Conservation (phyloP, 345 rosid genomes). For the Corymbia maculata region DNA sequence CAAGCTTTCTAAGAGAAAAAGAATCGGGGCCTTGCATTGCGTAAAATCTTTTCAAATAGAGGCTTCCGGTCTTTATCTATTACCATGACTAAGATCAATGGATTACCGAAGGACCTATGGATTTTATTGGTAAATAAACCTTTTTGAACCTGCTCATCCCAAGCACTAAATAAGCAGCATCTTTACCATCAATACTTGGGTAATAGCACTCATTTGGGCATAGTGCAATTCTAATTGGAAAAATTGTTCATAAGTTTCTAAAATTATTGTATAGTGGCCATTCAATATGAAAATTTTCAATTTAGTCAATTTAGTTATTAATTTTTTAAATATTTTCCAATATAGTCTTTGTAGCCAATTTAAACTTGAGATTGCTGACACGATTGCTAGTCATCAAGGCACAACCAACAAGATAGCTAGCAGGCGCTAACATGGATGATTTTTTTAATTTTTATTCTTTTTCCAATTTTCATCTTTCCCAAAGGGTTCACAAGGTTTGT, state of each 20-base stretch:
- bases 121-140: not conserved
- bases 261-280: not conserved
- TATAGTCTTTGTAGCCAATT: not conserved
- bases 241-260: not conserved
- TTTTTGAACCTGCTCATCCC: not conserved
- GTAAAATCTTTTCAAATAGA: not conserved
- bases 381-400: accelerated
- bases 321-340: not conserved
- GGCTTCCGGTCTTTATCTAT: not conserved
- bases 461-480: not conserved
- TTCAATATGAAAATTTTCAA: not conserved
- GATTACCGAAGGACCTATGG: not conserved
- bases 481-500: not conserved
- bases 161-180: not conserved
- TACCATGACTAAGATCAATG: not conserved
- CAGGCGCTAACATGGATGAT: accelerated
- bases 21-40: not conserved
- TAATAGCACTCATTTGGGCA: not conserved
- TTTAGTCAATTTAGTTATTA: not conserved
- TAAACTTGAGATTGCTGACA: not conserved
- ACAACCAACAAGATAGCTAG: accelerated
- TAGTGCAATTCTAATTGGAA: not conserved
- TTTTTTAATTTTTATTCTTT: not conserved
- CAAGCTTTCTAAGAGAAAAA: not conserved
- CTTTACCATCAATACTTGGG: not conserved